Evolutionary conservation across 1,139 yeast genomes (phyloP).

Genomic region (Yamadazyma sp.): DNA sequence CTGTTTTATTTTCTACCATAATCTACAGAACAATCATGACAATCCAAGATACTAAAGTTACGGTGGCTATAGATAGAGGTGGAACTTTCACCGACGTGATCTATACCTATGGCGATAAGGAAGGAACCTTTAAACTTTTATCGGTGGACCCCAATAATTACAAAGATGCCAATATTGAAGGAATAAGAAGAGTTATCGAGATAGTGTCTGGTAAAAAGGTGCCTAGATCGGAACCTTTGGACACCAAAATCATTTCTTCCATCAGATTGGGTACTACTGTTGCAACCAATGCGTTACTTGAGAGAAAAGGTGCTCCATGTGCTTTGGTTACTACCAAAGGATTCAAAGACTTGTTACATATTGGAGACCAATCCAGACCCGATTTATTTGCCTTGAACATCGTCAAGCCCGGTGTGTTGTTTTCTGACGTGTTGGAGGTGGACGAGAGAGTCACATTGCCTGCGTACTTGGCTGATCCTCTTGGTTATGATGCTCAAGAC

Average conservation of each 20-base stretch:
- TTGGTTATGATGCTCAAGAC: slow-evolving; percentile 25
- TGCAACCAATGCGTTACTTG: slow-evolving; percentile 74
- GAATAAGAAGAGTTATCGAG: slow-evolving; percentile 22
- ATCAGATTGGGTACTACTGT: slow-evolving; percentile 81
- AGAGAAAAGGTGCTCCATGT: slow-evolving; percentile 64
- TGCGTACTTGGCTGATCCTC: slow-evolving; percentile 62
- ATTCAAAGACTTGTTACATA: slow-evolving; percentile 59
- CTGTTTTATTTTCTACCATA: neutral
- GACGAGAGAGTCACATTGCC: slow-evolving; percentile 75
- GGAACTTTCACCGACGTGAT: slow-evolving; percentile 25
- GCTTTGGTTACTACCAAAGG: slow-evolving; percentile 69
- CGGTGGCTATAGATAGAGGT: slow-evolving; percentile 23
- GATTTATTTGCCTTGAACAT: slow-evolving; percentile 64
- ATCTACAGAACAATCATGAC: slow-evolving; percentile 4
- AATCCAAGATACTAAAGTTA: slow-evolving; percentile 8
- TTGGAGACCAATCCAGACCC: slow-evolving; percentile 77
- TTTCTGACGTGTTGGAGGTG: slow-evolving; percentile 61
- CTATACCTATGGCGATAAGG: slow-evolving; percentile 14
- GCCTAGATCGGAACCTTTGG: slow-evolving; percentile 19
- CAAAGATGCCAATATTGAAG: slow-evolving; percentile 24
- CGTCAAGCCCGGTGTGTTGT: slow-evolving; percentile 56
- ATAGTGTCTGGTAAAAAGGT: slow-evolving; percentile 13
- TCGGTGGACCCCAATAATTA: slow-evolving; percentile 23
- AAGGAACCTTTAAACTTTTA: slow-evolving; percentile 18
- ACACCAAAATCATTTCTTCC: slow-evolving; percentile 39